Percentiles rank a stretch among this genome's conserved stretches.
Evolutionary conservation across 768 basidiomycete genomes (phyloP).

Genomic region (Clavaria fumosa): DNA sequence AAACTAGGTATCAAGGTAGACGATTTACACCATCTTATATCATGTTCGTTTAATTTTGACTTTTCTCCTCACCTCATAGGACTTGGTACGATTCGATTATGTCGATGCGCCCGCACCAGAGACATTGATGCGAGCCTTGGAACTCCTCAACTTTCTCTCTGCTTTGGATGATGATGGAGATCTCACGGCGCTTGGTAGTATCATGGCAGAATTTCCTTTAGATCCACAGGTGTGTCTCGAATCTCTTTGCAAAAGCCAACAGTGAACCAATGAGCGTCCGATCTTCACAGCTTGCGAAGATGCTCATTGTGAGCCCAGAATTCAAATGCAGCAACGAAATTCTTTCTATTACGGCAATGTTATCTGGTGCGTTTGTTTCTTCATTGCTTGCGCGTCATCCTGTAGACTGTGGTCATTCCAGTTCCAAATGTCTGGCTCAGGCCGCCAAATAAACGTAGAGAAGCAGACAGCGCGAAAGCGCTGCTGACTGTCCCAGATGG

Average conservation of each 20-base stretch:
- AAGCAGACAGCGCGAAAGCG: conserved; percentile 88
- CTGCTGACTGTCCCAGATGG: conserved; percentile 82
- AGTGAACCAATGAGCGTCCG: neutral
- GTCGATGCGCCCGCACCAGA: conserved; percentile 92
- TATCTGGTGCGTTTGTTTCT: conserved; percentile 50
- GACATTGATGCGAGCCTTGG: conserved; percentile 92
- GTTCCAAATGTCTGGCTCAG: conserved; percentile 94
- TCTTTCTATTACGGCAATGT: conserved; percentile 88
- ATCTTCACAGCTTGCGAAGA: conserved; percentile 58
- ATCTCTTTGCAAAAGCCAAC: conserved; percentile 9
- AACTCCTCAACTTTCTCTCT: conserved; percentile 80
- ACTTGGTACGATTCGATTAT: conserved; percentile 78
- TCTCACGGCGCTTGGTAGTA: conserved; percentile 67
- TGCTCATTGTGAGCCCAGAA: conserved; percentile 88
- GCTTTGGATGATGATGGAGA: conserved; percentile 92
- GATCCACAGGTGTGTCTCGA: conserved; percentile 91
- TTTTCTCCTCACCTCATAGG: conserved; percentile 25
- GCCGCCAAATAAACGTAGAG: conserved; percentile 73
- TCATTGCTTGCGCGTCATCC: neutral
- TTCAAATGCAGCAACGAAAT: conserved; percentile 96
- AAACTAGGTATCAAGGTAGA: conserved; percentile 81
- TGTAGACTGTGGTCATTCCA: conserved; percentile 13
- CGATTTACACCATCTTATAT: conserved; percentile 1
- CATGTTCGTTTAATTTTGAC: neutral
- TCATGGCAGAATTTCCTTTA: conserved; percentile 98